A percentile compares a stretch with the other conserved stretches of the same genome.
These are phyloP conservation scores for Phialophora verrucosa DNA, from an alignment of 2,329 filamentous ascomycete species.

Conservation along the genomic window DNA sequence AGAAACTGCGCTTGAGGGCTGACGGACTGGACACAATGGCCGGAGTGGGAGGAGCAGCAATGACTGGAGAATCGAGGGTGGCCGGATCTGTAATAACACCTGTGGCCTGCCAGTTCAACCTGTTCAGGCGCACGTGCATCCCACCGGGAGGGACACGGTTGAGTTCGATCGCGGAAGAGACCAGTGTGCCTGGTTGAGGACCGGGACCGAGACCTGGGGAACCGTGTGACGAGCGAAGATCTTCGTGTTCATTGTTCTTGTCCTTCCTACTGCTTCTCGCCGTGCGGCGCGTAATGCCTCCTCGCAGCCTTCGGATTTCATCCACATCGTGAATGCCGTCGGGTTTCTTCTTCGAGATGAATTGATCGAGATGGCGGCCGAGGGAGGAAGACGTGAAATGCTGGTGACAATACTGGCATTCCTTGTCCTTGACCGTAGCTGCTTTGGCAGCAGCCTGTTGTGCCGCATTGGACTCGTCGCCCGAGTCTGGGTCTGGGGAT, in stretches of 20 bases:
- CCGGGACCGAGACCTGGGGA: slow-evolving; percentile 22
- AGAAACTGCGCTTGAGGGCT: slow-evolving; percentile 39
- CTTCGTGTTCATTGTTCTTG: slow-evolving; percentile 66
- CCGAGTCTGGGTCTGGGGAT: slow-evolving; percentile 35
- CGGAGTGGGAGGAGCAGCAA: slow-evolving; percentile 41
- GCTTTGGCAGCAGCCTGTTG: slow-evolving; percentile 27
- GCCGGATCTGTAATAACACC: slow-evolving; percentile 79
- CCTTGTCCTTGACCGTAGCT: slow-evolving; percentile 76
- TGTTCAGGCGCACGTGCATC: slow-evolving; percentile 57
- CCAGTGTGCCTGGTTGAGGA: slow-evolving; percentile 16
- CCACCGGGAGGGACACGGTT: slow-evolving; percentile 33
- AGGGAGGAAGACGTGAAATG: slow-evolving; percentile 92
- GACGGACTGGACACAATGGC: slow-evolving; percentile 32
- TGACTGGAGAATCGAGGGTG: slow-evolving; percentile 54
- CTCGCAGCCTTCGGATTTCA: slow-evolving; percentile 81
- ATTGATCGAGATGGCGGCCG: slow-evolving; percentile 90
- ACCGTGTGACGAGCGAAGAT: slow-evolving; percentile 47
- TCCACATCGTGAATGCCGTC: slow-evolving; percentile 92
- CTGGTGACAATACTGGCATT: slow-evolving; percentile 85
- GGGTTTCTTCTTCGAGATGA: slow-evolving; percentile 91
- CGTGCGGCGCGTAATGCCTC: slow-evolving; percentile 84
- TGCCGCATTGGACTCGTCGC: slow-evolving; percentile 25
- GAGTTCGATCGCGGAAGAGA: slow-evolving; percentile 22
- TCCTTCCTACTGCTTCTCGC: slow-evolving; percentile 69
- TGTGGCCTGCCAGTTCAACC: slow-evolving; percentile 74